Base-by-base conservation (phyloP, 805 yeast genomes). In the Ogataea degrootiae region DNA sequence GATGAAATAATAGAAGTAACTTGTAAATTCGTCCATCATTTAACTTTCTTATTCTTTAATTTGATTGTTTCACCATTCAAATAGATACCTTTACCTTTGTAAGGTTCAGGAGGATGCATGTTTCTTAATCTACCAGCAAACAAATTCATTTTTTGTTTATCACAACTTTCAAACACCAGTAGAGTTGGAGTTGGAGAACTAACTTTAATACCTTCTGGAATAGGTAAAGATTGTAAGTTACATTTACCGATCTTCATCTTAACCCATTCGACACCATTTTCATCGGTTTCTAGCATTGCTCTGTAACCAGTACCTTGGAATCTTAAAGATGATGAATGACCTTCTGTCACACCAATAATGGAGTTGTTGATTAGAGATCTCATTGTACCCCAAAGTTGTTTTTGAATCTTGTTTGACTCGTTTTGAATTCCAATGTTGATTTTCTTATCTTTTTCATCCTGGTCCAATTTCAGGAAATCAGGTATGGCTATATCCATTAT, bases 251-350 rank as follows among this genome's bases (percentile, higher is more conserved):
- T 85, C 63, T 94, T 90, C 66, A 92, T 76, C 50, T 79, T 77
- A 16, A 92, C 84, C 63, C 76, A 74, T 48, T 79, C 73, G 34
- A 68, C 71, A 16, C 80, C 82, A 22, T 68, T 68, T 26, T 72
- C 69, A 41, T 77, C 77, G 56, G 31, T 26, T 26, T 87, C 95
- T 17, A 92, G 63, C 51, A 79, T 75, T 2, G 95, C 96, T 69
- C 98, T 83, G 77, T 87, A 94, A 65, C 99, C 99, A 12, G 98
- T 92, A 55, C 99, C 99, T 16, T 89, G 95, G 56, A 94, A 84
- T 68, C 82, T 87, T 53, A 94, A 75, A 47, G 91, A 85, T 23
- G 94, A 81, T 51, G 89, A 68, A 65, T 94, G 98, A 14, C 98
- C 98, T 58, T 91, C 98, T 37, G 89, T 82, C 37, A 90, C 96